Evolutionary conservation across 441 rosid species (phyloP).

Genomic region (Viola pubescens): DNA sequence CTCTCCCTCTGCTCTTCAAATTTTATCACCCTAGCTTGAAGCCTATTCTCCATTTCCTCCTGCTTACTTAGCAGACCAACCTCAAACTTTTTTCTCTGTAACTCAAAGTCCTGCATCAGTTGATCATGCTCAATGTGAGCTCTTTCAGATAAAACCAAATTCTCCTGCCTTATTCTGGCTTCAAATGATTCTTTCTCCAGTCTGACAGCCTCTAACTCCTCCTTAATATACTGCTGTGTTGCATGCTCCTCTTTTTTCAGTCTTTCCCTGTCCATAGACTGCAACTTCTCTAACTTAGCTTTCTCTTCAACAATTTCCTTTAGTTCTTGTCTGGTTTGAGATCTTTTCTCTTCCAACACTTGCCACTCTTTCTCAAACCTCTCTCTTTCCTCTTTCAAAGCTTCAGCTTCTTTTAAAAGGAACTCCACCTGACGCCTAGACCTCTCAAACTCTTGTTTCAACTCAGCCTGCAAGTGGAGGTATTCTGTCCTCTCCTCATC

Average conservation of each 20-base stretch:
- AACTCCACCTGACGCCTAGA: slow-evolving; percentile 46
- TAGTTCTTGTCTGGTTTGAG: slow-evolving; percentile 35
- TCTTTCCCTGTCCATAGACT: slow-evolving; percentile 42
- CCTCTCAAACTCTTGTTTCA: slow-evolving; percentile 56
- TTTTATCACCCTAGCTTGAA: slow-evolving; percentile 32
- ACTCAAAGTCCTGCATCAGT: slow-evolving; percentile 54
- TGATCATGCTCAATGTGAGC: slow-evolving; percentile 41
- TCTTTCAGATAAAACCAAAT: slow-evolving; percentile 42
- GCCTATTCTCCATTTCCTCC: slow-evolving; percentile 54
- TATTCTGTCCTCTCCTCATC: slow-evolving; percentile 64
- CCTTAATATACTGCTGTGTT: slow-evolving; percentile 32
- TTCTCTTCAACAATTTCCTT: slow-evolving; percentile 43
- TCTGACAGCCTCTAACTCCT: slow-evolving; percentile 49
- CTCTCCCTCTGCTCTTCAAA: slow-evolving; percentile 43
- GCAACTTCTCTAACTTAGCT: slow-evolving; percentile 41
- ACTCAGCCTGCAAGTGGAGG: slow-evolving; percentile 48
- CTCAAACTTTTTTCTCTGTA: slow-evolving; percentile 41
- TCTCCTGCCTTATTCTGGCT: slow-evolving; percentile 53
- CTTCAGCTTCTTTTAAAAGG: slow-evolving; percentile 56
- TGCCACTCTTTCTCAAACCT: slow-evolving; percentile 80
- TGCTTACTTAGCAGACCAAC: slow-evolving; percentile 30
- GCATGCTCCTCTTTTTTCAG: slow-evolving; percentile 52
- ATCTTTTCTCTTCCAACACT: slow-evolving; percentile 62
- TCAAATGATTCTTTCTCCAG: slow-evolving; percentile 66
- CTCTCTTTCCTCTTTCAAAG: slow-evolving; percentile 59